phyloP scores from a whole-genome alignment of 345 rosid genomes.

The Carallia brachiata region DNA sequence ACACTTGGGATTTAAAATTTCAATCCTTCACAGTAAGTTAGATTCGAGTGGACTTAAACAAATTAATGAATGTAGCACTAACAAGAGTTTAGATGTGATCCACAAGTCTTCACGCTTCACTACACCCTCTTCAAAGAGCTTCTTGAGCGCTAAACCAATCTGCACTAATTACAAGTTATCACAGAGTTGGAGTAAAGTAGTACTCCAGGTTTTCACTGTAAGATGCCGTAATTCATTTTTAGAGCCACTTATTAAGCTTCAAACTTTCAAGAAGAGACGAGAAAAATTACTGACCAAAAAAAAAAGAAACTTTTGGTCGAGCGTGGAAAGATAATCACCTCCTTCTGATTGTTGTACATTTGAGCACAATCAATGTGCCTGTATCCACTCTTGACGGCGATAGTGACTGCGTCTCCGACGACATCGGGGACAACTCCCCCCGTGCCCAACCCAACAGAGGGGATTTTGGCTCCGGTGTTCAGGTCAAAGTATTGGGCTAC shows the following conservation, averaged over 20 bases:
- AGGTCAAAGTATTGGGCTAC: too few relatives aligned
- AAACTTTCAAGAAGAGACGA: not conserved
- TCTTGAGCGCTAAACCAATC: slow-evolving; percentile 1
- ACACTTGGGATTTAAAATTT: too few relatives aligned
- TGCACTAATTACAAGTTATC: not conserved
- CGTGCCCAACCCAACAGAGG: too few relatives aligned
- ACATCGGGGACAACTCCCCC: too few relatives aligned
- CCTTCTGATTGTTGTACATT: not conserved
- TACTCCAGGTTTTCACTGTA: too few relatives aligned
- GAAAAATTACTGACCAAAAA: not conserved
- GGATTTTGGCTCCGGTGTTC: too few relatives aligned
- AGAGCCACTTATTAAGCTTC: not conserved
- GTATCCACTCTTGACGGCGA: not conserved
- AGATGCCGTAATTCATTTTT: not conserved
- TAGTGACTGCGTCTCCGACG: too few relatives aligned
- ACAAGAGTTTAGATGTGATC: slow-evolving; percentile 1
- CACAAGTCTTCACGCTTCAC: slow-evolving; percentile 1
- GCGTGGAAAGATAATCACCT: not conserved
- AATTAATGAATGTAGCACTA: not conserved
- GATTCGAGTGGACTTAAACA: too few relatives aligned
- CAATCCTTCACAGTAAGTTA: too few relatives aligned
- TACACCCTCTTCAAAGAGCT: slow-evolving; percentile 3
- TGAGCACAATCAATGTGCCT: not conserved
- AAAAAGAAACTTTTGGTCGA: not conserved
- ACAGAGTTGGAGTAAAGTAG: too few relatives aligned